Evolutionary conservation across 1,284 basidiomycete genomes (phyloP).

Genomic region (Chondrostereum purpureum): DNA sequence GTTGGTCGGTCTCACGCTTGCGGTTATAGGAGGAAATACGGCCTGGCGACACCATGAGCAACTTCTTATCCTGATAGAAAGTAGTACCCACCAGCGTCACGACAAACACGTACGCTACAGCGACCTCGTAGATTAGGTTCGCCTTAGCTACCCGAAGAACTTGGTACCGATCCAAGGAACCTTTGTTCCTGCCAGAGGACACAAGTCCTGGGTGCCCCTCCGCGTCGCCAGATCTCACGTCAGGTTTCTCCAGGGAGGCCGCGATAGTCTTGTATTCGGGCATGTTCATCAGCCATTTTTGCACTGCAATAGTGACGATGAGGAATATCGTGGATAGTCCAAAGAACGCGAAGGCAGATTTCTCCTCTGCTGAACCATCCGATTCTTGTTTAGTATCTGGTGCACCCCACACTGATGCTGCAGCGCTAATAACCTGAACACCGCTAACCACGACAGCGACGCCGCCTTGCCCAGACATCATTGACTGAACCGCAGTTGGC

Average conservation of each 20-base stretch:
- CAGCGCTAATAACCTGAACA: constrained; percentile 58
- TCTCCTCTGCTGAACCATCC: constrained; percentile 46
- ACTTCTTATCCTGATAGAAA: background rate
- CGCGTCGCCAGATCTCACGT: constrained; percentile 17
- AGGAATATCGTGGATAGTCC: constrained; percentile 63
- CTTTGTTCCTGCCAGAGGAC: constrained; percentile 17
- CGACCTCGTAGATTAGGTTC: constrained; percentile 66
- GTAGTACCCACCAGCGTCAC: constrained; percentile 66
- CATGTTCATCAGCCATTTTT: constrained; percentile 50
- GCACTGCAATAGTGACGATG: constrained; percentile 40
- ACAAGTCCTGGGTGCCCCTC: constrained; percentile 32
- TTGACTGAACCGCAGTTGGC: constrained; percentile 55
- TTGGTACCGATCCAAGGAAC: constrained; percentile 27
- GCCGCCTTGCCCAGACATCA: constrained; percentile 73
- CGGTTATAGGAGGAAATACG: constrained; percentile 81
- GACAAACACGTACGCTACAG: constrained; percentile 70
- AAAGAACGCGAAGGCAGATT: constrained; percentile 69
- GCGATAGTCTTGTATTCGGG: constrained; percentile 52
- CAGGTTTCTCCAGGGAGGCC: constrained; percentile 30
- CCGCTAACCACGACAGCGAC: constrained; percentile 68
- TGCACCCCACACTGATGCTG: constrained; percentile 43
- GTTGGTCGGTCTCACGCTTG: constrained; percentile 63
- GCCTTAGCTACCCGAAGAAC: constrained; percentile 52
- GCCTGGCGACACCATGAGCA: too few relatives aligned
- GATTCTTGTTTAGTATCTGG: constrained; percentile 24